phyloP scores from a whole-genome alignment of 305 asterid genomes.

The Fraxinus nigra region DNA sequence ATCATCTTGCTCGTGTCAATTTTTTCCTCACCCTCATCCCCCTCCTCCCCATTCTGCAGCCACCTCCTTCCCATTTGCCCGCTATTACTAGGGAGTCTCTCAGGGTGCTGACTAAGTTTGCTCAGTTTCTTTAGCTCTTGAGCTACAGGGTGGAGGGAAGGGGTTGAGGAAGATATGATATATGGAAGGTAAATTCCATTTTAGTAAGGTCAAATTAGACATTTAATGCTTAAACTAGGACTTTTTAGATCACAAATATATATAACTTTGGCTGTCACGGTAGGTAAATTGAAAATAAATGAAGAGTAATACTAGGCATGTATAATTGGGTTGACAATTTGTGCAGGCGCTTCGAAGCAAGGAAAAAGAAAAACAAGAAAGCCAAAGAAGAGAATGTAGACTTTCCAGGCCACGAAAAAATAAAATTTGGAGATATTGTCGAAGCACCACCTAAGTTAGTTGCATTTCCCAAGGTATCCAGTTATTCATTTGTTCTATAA shows the following conservation, averaged over 20 bases:
- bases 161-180: background rate
- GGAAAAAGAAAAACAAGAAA: slow-evolving; percentile 65
- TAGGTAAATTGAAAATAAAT: background rate
- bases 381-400: slow-evolving; percentile 44
- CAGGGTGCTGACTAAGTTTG: background rate
- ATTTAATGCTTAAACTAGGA: background rate
- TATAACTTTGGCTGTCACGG: background rate
- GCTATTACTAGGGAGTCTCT: background rate
- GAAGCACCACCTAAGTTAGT: slow-evolving; percentile 85
- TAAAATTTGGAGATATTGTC: slow-evolving; percentile 86
- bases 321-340: slow-evolving; percentile 17
- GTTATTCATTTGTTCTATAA: background rate
- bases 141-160: background rate
- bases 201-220: background rate
- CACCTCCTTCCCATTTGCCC: background rate
- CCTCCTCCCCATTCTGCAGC: background rate
- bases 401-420: slow-evolving; percentile 59
- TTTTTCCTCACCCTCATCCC: background rate
- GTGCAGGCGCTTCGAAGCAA: slow-evolving; percentile 63
- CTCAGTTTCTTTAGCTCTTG: background rate
- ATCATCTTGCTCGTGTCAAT: background rate
- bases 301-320: background rate
- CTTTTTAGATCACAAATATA: background rate
- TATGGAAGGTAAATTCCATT: background rate
- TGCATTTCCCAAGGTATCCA: slow-evolving; percentile 68